Evolutionary conservation across 768 basidiomycete genomes (phyloP), one percentile per base, ranked within the genome.

Genomic region (Botryobasidium botryosum): DNA sequence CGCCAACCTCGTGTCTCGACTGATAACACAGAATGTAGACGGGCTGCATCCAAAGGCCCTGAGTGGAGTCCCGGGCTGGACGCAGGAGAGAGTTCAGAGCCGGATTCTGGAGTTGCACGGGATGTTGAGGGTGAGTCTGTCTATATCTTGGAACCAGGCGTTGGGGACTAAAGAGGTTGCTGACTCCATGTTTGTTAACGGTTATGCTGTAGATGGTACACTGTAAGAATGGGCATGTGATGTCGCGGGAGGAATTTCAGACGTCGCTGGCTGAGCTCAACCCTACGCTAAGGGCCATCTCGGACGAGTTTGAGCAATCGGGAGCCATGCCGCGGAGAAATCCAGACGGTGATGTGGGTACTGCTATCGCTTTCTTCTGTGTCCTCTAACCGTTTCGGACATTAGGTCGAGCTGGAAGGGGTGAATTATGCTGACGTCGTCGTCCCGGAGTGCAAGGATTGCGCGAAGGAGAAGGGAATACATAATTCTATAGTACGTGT

Each of bases 21-120:
- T 90, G 26, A 75, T 96, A 50, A 97, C 92, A 0, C 81, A 79
- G 60, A 60, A 69, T 58, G 91, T 97, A n/a, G 92, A 97, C 55
- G 90, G 88, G 2, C 71, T 97, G 5, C 91, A 96, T 55, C 77
- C 77, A 42, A 86, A 84, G 61, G 83, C 86, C 6, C 61, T 82
- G 17, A 46, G 60, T 28, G 61, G 62, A 56, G 67, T 70, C 48
- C 63, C 59, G 62, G 61, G 56, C 49, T 27, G n/a, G n/a, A 23
- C 52, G 35, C 61, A 57, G 43, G 56, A 55, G n/a, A 56, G 52
- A 18, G 56, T 62, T 59, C 40, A 61, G 50, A 43, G 59, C 51
- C 57, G 61, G 21, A 75, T 88, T 35, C 64, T 94, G 20, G 86
- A 92, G 57, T 70, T 96, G 6, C 90, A 96, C 58, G 90, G 90